phyloP scores from a whole-genome alignment of 306 rosid species.

The Vigna nakashimae region DNA sequence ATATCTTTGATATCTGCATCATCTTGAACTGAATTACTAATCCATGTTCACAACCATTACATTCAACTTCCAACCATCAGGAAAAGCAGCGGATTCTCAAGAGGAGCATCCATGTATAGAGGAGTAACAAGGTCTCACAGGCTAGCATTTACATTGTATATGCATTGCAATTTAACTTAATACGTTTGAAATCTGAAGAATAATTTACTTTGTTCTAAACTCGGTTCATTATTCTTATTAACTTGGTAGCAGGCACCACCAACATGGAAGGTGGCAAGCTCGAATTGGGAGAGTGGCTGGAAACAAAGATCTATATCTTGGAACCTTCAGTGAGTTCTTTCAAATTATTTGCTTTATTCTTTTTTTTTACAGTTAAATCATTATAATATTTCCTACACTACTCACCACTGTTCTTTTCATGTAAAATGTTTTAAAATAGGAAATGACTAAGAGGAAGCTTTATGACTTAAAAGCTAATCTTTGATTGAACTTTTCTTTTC shows the following conservation, averaged over 20 bases:
- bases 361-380: neutral
- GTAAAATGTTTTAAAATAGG: conserved; percentile 31
- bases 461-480: conserved; percentile 38
- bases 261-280: conserved; percentile 94
- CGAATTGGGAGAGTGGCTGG: conserved; percentile 90
- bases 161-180: neutral
- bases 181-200: neutral
- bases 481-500: conserved; percentile 44
- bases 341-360: neutral
- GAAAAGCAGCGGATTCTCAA: conserved; percentile 91
- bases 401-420: conserved; percentile 11
- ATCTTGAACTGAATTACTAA: neutral
- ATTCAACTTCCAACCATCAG: conserved; percentile 52
- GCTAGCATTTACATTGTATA: conserved; percentile 30
- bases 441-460: conserved; percentile 28
- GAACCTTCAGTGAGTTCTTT: conserved; percentile 76
- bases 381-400: conserved; percentile 8
- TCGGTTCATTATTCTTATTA: conserved; percentile 27
- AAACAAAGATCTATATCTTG: conserved; percentile 86
- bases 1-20: neutral
- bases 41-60: neutral
- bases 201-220: conserved; percentile 13
- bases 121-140: conserved; percentile 80
- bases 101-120: conserved; percentile 49
- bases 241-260: conserved; percentile 73